Conservation (phyloP, 371 early-diverging fungal genomes). For the Dentiscutata heterogama region DNA sequence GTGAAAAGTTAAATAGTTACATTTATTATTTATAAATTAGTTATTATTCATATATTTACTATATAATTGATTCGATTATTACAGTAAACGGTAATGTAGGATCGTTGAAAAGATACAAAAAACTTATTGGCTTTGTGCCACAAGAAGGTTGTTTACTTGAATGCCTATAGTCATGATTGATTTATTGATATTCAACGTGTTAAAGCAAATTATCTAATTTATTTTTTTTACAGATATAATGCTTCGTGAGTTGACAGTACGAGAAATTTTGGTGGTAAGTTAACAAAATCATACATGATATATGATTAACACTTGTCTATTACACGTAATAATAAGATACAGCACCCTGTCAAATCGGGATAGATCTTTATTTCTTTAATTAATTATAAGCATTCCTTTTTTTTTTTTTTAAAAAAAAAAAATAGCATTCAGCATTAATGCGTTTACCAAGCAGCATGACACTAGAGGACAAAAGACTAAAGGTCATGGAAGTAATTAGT, state of each 20-base stretch:
- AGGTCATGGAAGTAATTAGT: conserved; percentile 69
- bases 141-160: conserved; percentile 55
- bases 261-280: conserved; percentile 57
- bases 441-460: conserved; percentile 65
- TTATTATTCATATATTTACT: no score
- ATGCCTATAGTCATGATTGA: not conserved
- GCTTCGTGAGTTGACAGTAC: conserved; percentile 70
- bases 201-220: not conserved
- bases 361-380: no score
- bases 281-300: no score
- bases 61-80: no score
- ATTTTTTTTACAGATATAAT: conserved; percentile 61
- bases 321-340: no score
- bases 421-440: conserved; percentile 71
- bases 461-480: conserved; percentile 49
- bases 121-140: conserved; percentile 73
- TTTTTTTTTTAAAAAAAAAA: no score
- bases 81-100: no score
- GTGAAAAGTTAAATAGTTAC: no score
- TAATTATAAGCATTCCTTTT: not conserved
- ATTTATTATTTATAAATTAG: no score
- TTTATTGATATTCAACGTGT: no score
- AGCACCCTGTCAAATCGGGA: no score
- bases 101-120: conserved; percentile 61
- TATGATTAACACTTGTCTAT: no score